Base-by-base conservation (phyloP, 345 rosid genomes). In the Melastoma malabathricum region DNA sequence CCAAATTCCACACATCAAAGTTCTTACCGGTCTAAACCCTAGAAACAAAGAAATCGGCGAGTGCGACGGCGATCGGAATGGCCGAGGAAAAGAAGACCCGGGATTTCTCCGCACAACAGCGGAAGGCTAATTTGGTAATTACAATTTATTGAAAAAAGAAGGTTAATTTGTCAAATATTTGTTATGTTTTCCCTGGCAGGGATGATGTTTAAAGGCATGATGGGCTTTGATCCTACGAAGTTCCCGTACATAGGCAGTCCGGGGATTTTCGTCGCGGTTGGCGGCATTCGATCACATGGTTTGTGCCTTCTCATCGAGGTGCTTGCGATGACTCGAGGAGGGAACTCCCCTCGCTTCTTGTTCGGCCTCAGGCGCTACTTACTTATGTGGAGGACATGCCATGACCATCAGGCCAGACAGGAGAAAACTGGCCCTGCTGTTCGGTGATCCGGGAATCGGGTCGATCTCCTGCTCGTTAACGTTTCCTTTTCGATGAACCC, bases 141-240 rank as follows among this genome's bases (percentile, higher is more conserved):
- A 22, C 25, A 22, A 22, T 22, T 4, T 22, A 22, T 4, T 22
- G 25, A 22, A 22, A 22, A 22, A 22, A n/a, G n/a, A n/a, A n/a
- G n/a, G n/a, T 22, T 22, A 22, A 22, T 22, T 22, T 22, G 25
- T 22, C n/a, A n/a, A n/a, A n/a, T n/a, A n/a, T n/a, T n/a, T n/a
- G 12, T 6, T 12, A 6, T 34, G 12, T 34, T 12, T 7, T 34
- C 41, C 12, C 70, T 86, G 98, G 98, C 82, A 0, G 98, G 98
- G 58, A 76, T 92, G 96, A 80, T 92, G 96, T 95, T 92, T 58
- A 84, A 96, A 64, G 98, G 96, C 55, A 92, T 92, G 96, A 92
- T 92, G 96, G 98, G 96, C 47, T 92, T 84, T 54, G 72, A 79
- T 68, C 84, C 77, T 58, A 79, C 68, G 53, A 92, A 95, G 17